Conservation (phyloP, 1,139 yeast species). For the Scheffersomyces lignicola region DNA sequence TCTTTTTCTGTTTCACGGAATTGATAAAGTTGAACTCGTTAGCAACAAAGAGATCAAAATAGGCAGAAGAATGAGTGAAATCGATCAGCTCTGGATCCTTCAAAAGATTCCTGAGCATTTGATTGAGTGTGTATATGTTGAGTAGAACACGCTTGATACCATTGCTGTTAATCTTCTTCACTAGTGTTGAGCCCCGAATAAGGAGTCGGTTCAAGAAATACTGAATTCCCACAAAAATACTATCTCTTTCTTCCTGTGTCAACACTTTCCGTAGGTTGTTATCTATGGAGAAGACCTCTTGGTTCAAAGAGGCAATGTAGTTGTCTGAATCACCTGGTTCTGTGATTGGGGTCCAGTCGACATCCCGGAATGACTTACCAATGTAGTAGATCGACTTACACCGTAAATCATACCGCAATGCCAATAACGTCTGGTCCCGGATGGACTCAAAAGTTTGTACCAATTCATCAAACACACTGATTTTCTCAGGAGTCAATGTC, state of each 20-base stretch:
- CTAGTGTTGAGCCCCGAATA: constrained; percentile 58
- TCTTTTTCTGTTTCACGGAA: constrained; percentile 18
- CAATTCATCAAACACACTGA: constrained; percentile 48
- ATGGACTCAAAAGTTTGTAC: constrained; percentile 47
- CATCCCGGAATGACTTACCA: constrained; percentile 43
- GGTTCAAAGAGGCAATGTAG: constrained; percentile 58
- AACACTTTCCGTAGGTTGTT: constrained; percentile 35
- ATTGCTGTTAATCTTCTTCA: constrained; percentile 56
- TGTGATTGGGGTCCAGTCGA: constrained; percentile 45
- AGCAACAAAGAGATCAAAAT: constrained; percentile 55
- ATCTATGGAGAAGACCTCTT: constrained; percentile 54
- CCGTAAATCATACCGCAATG: constrained; percentile 67
- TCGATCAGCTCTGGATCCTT: constrained; percentile 58
- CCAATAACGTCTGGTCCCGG: constrained; percentile 49
- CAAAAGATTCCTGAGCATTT: constrained; percentile 66
- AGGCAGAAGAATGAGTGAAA: constrained; percentile 55
- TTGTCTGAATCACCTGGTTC: constrained; percentile 69
- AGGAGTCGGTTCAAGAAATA: constrained; percentile 56
- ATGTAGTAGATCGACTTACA: constrained; percentile 62
- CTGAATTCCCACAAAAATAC: constrained; percentile 54
- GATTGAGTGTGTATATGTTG: constrained; percentile 74
- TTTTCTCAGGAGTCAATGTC: constrained; percentile 38
- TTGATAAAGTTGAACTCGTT: constrained; percentile 38
- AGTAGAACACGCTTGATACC: constrained; percentile 69
- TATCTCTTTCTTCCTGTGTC: constrained; percentile 27